phyloP scores from a whole-genome alignment of 768 basidiomycete species.

The Rhizopogon sp. region DNA sequence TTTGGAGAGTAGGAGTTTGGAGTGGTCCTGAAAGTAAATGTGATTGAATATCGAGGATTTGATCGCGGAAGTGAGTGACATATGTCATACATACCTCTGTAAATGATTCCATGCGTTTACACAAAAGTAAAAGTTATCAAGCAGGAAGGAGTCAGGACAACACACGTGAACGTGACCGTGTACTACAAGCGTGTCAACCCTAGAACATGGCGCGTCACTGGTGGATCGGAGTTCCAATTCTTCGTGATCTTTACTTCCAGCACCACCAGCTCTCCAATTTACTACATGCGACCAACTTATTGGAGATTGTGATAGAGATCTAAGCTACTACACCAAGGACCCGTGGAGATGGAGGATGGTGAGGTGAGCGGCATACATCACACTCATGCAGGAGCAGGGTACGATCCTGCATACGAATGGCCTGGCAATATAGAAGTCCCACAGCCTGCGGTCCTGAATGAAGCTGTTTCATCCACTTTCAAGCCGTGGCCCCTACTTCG shows the following conservation, averaged over 20 bases:
- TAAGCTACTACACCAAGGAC: not conserved
- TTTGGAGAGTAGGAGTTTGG: conserved; percentile 51
- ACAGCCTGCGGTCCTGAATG: not conserved
- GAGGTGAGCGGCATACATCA: conserved; percentile 4
- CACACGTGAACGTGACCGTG: not conserved
- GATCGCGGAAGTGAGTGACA: not conserved
- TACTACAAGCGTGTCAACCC: not conserved
- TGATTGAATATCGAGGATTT: not conserved
- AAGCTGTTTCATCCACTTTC: conserved; percentile 18
- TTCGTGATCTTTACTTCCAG: not conserved
- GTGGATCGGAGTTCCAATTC: conserved; percentile 12
- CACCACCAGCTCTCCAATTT: not conserved
- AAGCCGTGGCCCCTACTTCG: conserved; percentile 24
- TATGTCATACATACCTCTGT: conserved; percentile 30
- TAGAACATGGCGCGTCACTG: not conserved
- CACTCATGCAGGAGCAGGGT: conserved; percentile 12
- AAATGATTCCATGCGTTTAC: conserved; percentile 40
- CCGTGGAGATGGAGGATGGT: conserved; percentile 11
- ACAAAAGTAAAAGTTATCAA: not conserved
- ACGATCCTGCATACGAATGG: conserved; percentile 60
- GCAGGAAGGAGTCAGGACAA: too few species aligned
- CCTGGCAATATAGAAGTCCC: conserved; percentile 32
- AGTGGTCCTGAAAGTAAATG: conserved; percentile 40
- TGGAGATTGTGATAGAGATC: not conserved
- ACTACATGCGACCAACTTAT: not conserved